Evolutionary conservation across 2,329 filamentous ascomycete genomes (phyloP), one percentile per base, ranked within the genome.

Genomic region (Verticillium isaacii): DNA sequence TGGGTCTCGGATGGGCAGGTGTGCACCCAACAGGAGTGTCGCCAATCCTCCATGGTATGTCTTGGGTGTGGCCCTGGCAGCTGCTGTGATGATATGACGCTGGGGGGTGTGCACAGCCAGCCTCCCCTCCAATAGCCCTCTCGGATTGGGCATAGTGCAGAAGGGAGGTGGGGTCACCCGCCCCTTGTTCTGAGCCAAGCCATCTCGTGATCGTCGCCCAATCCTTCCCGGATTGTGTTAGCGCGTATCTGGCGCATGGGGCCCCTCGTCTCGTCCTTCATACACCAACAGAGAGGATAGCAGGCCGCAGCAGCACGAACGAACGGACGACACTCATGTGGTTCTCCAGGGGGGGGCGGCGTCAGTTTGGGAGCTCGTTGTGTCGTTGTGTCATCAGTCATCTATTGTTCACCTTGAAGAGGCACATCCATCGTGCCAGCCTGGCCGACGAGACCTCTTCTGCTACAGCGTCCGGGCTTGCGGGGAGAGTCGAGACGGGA

Each of bases 191-290:
- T 59, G 61, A 14, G 56, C 32, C 57, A 57, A 55, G 52, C 57
- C 64, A 56, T 62, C 64, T 59, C 36, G 60, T 61, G 62, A 65
- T 65, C 62, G 60, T 60, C 61, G 52, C 25, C 55, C 57, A 62
- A 62, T 50, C 54, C 63, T 60, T 60, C 63, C 56, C 56, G 34
- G 59, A 45, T 41, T 34, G 57, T 59, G 50, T 56, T 62, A 61
- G 56, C 54, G n/a, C 45, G 19, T 62, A 55, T 62, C 58, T 60
- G 34, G 62, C 54, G 58, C 62, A 59, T 55, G 59, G 61, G 57
- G 57, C 23, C 34, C 57, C 37, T 29, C 12, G 37, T 39, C 25
- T 45, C 37, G 19, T 50, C 37, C 12, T 14, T 45, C 11, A 19
- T 2, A 52, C 45, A 19, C 45, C 45, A 52, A 19, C 45, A 52